phyloP scores from a whole-genome alignment of 192 early-diverging fungal genomes.

The Pilobolus umbonatus region DNA sequence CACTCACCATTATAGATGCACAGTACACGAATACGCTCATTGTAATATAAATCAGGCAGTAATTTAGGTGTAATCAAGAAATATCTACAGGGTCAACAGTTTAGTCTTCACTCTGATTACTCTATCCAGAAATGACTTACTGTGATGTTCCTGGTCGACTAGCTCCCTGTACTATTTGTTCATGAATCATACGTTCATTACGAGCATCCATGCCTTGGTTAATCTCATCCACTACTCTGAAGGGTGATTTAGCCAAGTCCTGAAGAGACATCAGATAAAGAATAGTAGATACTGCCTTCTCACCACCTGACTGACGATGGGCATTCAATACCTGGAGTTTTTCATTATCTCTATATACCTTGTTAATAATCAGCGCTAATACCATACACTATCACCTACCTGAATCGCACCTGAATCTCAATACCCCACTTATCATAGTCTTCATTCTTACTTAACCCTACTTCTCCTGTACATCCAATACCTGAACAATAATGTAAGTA shows the following conservation, averaged over 20 bases:
- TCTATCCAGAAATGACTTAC: constrained; percentile 33
- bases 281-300: constrained; percentile 94
- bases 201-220: constrained; percentile 99
- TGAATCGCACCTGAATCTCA: constrained; percentile 93
- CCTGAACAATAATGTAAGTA: constrained; percentile 24
- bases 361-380: background rate
- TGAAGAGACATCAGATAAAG: constrained; percentile 95
- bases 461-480: constrained; percentile 78
- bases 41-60: constrained; percentile 88
- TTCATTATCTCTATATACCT: constrained; percentile 59
- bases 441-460: constrained; percentile 60
- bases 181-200: constrained; percentile 95
- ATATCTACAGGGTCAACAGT: constrained; percentile 50
- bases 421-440: constrained; percentile 93
- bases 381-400: constrained; percentile 33
- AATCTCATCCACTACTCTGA: constrained; percentile 99
- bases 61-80: constrained; percentile 99
- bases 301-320: constrained; percentile 95
- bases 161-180: constrained; percentile 80
- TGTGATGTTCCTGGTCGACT: constrained; percentile 66
- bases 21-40: constrained; percentile 85
- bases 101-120: constrained; percentile 1
- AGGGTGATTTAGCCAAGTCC: constrained; percentile 79
- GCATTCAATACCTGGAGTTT: constrained; percentile 78
- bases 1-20: constrained; percentile 95